Evolutionary conservation across 2,329 filamentous ascomycete species (phyloP).

Genomic region (Colletotrichum trifolii): DNA sequence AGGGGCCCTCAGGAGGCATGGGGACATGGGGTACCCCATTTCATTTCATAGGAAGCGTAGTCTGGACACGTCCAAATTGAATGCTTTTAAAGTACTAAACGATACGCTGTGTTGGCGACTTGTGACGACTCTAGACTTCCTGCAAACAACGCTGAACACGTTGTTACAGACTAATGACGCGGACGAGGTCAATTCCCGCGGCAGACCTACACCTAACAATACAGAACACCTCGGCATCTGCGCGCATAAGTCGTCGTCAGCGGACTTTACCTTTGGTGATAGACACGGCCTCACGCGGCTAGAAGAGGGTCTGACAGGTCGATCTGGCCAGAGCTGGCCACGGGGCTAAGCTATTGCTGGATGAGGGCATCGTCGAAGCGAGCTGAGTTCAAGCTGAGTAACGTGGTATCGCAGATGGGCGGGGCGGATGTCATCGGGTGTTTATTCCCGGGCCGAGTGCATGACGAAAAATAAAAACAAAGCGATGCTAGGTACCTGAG

Average conservation of each 20-base stretch:
- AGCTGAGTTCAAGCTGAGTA: conserved; percentile 15
- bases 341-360: neutral
- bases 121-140: too few species aligned
- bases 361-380: neutral
- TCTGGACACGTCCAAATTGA: conserved; percentile 29
- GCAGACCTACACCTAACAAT: conserved; percentile 3
- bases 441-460: conserved; percentile 17
- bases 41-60: conserved; percentile 34
- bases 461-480: neutral
- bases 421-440: conserved; percentile 6
- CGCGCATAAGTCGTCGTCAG: neutral
- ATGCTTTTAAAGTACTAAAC: neutral
- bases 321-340: neutral
- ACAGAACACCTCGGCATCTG: neutral
- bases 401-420: conserved; percentile 3
- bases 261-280: neutral
- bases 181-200: neutral
- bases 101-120: too few species aligned
- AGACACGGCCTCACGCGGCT: conserved; percentile 4
- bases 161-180: neutral
- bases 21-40: conserved; percentile 30
- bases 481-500: conserved; percentile 7
- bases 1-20: conserved; percentile 29
- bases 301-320: conserved; percentile 16
- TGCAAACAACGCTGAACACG: neutral